phyloP scores from a whole-genome alignment of 306 rosid species.

The Lathyrus oleraceus region DNA sequence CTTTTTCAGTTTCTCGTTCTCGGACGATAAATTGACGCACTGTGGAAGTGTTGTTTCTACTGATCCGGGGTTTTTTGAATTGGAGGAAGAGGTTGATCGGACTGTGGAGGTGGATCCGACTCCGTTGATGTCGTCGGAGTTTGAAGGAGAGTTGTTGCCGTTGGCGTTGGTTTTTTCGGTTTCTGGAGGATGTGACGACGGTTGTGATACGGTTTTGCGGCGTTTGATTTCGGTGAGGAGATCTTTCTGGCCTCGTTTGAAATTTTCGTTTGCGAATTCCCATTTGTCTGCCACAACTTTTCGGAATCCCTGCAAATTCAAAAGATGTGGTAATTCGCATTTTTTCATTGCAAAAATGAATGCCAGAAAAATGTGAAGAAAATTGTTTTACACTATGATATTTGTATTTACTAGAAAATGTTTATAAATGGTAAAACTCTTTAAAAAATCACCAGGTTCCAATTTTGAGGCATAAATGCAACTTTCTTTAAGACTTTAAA shows the following conservation, averaged over 20 bases:
- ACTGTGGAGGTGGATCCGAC: constrained; percentile 64
- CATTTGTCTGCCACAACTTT: constrained; percentile 90
- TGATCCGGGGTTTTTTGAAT: constrained; percentile 72
- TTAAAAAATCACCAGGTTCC: not conserved
- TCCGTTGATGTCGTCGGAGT: constrained; percentile 86
- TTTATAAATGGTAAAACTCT: not conserved
- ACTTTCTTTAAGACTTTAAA: not conserved
- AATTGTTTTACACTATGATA: too few species aligned
- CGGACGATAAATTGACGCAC: constrained; percentile 51
- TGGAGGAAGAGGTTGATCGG: constrained; percentile 58
- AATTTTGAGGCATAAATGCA: not conserved
- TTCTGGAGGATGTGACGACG: not conserved
- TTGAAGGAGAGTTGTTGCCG: constrained; percentile 39
- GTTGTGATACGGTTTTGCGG: constrained; percentile 48
- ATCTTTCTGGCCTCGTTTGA: constrained; percentile 64
- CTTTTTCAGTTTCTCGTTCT: constrained; percentile 77
- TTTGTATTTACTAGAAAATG: too few species aligned
- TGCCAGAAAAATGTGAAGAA: too few species aligned
- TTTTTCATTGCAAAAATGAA: not conserved
- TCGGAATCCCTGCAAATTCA: constrained; percentile 63
- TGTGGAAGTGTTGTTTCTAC: constrained; percentile 50
- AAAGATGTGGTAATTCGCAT: not conserved
- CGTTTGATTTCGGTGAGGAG: constrained; percentile 74
- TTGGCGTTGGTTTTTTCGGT: constrained; percentile 40
- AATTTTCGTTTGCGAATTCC: constrained; percentile 92